Percentiles rank a stretch among this genome's conserved stretches.
Evolutionary conservation across 1,139 yeast species (phyloP).

Genomic region (Hemisphaericaspora lyxosophila): DNA sequence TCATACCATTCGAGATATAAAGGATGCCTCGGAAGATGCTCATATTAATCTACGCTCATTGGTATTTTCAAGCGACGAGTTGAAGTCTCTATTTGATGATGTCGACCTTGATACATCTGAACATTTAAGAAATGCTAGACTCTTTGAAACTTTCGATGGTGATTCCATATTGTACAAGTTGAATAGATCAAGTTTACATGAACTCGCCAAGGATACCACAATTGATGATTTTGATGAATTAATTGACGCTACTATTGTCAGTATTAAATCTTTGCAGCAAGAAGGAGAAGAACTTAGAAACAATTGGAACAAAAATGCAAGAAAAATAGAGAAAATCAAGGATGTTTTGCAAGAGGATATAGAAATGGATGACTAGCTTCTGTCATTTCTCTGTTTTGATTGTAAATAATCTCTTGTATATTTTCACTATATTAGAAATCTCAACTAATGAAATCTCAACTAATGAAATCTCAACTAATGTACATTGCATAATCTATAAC

Average conservation of each 20-base stretch:
- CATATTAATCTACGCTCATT: constrained; percentile 20
- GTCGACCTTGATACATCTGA: constrained; percentile 23
- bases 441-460: too few species aligned
- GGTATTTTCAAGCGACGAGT: constrained; percentile 21
- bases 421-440: neutral
- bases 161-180: constrained; percentile 15
- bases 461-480: neutral
- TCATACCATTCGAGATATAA: constrained; percentile 4
- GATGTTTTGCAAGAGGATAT: constrained; percentile 20
- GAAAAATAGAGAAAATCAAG: constrained; percentile 28
- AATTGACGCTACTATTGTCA: constrained; percentile 25
- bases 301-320: constrained; percentile 38
- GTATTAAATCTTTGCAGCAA: constrained; percentile 28
- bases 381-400: too few species aligned
- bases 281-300: constrained; percentile 34
- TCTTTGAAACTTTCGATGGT: constrained; percentile 24
- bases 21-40: constrained; percentile 8
- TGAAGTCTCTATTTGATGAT: constrained; percentile 22
- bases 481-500: constrained; percentile 1
- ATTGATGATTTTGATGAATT: constrained; percentile 36
- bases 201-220: constrained; percentile 16
- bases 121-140: constrained; percentile 23
- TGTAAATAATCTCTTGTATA: neutral
- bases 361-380: constrained; percentile 13
- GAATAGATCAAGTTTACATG: constrained; percentile 16